phyloP scores from a whole-genome alignment of 2,329 filamentous ascomycete species.

The Drechslerella coelobrocha region DNA sequence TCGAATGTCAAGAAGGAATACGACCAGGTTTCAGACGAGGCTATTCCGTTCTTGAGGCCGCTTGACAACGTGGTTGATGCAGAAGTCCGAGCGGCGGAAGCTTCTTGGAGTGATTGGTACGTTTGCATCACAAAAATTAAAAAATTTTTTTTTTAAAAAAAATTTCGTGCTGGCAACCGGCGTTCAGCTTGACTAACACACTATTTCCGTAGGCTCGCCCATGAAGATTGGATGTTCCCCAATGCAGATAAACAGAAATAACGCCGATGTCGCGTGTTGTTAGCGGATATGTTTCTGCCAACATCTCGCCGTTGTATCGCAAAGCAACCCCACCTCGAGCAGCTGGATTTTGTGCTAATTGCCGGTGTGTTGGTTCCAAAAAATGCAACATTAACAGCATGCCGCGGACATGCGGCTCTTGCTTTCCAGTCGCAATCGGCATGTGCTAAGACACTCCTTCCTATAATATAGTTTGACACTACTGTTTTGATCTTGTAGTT shows the following conservation, averaged over 20 bases:
- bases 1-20: conserved; percentile 86
- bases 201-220: conserved; percentile 30
- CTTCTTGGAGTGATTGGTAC: conserved; percentile 85
- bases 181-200: conserved; percentile 7
- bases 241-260: conserved; percentile 32
- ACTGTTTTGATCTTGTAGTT: not conserved
- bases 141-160: too few relatives aligned
- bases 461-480: not conserved
- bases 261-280: conserved; percentile 1
- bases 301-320: not conserved
- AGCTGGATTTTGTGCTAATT: not conserved
- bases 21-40: conserved; percentile 83
- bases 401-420: not conserved
- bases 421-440: not conserved
- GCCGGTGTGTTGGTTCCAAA: conserved; percentile 37
- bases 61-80: conserved; percentile 76
- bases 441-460: not conserved
- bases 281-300: not conserved
- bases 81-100: conserved; percentile 83
- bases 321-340: not conserved
- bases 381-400: conserved; percentile 35
- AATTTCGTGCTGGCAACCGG: not conserved
- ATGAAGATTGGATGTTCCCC: conserved; percentile 50
- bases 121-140: too few relatives aligned
- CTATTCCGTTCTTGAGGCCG: conserved; percentile 83